Evolutionary conservation across 345 rosid genomes (phyloP), one percentile per base, ranked within the genome.

Genomic region (Populus ilicifolia): DNA sequence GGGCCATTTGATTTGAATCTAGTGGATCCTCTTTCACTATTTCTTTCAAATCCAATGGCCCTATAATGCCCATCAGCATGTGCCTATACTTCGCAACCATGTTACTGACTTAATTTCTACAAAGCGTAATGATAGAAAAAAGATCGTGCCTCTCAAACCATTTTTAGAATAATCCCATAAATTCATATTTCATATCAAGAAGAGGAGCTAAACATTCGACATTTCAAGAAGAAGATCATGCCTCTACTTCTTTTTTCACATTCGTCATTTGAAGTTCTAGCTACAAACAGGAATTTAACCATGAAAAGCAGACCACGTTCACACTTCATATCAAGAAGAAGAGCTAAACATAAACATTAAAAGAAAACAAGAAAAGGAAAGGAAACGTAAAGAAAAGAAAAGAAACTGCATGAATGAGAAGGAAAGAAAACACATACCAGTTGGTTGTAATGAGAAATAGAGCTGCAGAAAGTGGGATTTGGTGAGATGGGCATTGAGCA

Each of bases 401-500:
- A 56, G 63, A 5, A 4, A 23, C 64, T 9, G 29, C 23, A 25
- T 23, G 64, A 59, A 59, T n/a, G 29, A n/a, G 64, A 59, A 59
- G n/a, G 30, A 46, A 54, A 43, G 63, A 43, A 17, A 17, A 14
- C 39, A 69, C 29, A 18, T 80, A 80, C 78, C 82, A 18, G 46
- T 20, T 48, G 71, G 38, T 25, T 75, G 71, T 38, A 46, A 16
- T 33, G 48, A 38, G 82, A 70, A 7, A 29, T 18, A 30, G 78
- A 69, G 70, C 33, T 6, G 73, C 62, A 43, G 44, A 69, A 65
- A 64, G 71, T 59, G 56, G 66, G 44, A 20, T 68, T 25, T 27
- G 67, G 25, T 35, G 82, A 64, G 67, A 75, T 9, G 66, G 75
- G 79, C 35, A 80, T 7, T 13, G 75, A 75, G 16, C 39, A 50